Base-by-base conservation (phyloP, 2,329 filamentous ascomycete species). In the Venturia carpophila region DNA sequence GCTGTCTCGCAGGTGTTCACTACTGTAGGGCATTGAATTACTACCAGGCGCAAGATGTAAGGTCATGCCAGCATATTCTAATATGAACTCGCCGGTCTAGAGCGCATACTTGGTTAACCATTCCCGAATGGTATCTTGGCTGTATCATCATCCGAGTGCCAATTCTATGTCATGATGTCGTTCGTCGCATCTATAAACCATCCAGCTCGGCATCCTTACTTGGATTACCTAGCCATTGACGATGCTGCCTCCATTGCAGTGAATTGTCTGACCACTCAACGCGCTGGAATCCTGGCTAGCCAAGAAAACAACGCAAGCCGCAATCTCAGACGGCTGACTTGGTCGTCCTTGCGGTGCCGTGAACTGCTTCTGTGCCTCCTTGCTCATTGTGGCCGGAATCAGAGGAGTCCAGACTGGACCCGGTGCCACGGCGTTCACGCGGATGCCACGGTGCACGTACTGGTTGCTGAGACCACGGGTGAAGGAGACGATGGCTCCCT, bases 291-390 rank as follows among this genome's bases (percentile, higher is more conserved):
- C 90, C 66, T 82, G 79, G 63, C 85, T 87, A 0, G 90, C 90
- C 68, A 95, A 78, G 75, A 94, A 94, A 4, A 94, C 89, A 66
- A 92, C 89, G 71, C 87, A 91, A 0, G 89, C 88, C 0, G 89
- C 90, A 67, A 94, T 88, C 79, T 95, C 91, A 65, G 85, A 89
- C 1, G 90, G 91, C 75, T 94, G 90, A 2, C 85, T 87, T 0
- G 89, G 89, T 24, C 91, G 80, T 4, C 90, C 90, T 79, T 94
- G 91, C 0, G 90, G 90, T 27, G 83, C 83, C 15, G 79, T 82
- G 74, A 93, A 93, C 67, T 88, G 78, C 75, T 91, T 85, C 76
- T 91, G 85, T 0, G 87, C 87, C 68, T 87, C 79, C 2, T 86
- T 80, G 64, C 78, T 83, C 88, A 92, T 91, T 0, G 88, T 91